Evolutionary conservation across 768 basidiomycete species (phyloP).

Genomic region (Rickenella mellea): DNA sequence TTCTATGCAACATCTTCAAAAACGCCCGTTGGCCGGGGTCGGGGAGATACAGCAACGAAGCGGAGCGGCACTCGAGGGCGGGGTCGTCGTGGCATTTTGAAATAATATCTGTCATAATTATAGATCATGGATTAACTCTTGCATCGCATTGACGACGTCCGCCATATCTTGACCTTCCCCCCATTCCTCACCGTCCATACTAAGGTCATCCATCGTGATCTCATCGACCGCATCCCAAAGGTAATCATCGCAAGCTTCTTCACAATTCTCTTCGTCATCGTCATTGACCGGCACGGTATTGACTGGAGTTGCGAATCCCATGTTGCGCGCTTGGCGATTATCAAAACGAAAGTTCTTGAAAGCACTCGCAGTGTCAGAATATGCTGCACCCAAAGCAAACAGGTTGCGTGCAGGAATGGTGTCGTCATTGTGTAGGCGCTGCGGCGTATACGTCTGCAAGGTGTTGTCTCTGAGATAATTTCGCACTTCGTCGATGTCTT

Average conservation of each 20-base stretch:
- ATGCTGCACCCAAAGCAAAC: conserved; percentile 6
- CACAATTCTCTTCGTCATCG: too few species aligned
- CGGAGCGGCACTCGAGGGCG: too few species aligned
- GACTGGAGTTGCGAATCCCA: too few species aligned
- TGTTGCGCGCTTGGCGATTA: neutral
- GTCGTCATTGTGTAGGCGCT: conserved; percentile 4
- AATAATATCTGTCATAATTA: neutral
- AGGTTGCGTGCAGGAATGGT: conserved; percentile 6
- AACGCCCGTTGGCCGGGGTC: too few species aligned
- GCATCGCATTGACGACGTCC: neutral
- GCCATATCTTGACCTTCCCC: conserved; percentile 1
- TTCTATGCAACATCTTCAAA: too few species aligned
- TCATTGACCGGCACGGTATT: too few species aligned
- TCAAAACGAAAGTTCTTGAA: conserved; percentile 8
- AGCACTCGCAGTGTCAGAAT: conserved; percentile 6
- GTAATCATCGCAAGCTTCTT: too few species aligned
- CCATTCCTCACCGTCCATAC: conserved; percentile 8
- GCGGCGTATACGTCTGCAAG: conserved; percentile 4
- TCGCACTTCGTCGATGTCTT: conserved; percentile 6
- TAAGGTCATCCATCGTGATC: conserved; percentile 6
- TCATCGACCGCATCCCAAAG: too few species aligned
- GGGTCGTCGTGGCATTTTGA: too few species aligned
- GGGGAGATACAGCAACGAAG: too few species aligned
- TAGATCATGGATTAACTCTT: neutral
- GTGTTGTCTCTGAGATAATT: conserved; percentile 4